phyloP scores from a whole-genome alignment of 2,329 filamentous ascomycete genomes.

The Hymenoscyphus repandus region DNA sequence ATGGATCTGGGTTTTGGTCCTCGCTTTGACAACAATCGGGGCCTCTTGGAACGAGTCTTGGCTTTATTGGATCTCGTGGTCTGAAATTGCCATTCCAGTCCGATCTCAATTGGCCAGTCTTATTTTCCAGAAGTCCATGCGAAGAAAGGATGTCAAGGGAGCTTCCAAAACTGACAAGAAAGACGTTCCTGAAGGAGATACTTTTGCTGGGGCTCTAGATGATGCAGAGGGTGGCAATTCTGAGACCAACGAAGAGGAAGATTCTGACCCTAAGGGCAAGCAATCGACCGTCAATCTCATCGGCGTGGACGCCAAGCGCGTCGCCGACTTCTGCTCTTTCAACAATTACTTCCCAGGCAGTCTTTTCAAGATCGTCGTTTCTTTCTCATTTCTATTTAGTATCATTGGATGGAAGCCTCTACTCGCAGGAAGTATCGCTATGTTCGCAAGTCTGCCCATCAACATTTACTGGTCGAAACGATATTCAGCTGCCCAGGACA shows the following conservation, averaged over 20 bases:
- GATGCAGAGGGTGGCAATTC: constrained; percentile 30
- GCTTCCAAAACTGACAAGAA: constrained; percentile 42
- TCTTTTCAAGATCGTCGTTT: constrained; percentile 58
- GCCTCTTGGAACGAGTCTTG: constrained; percentile 51
- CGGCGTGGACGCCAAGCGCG: constrained; percentile 66
- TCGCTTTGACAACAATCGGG: constrained; percentile 54
- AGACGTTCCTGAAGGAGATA: constrained; percentile 19
- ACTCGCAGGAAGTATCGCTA: constrained; percentile 58
- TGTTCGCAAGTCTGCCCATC: constrained; percentile 59
- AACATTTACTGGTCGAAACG: constrained; percentile 63
- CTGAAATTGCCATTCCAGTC: constrained; percentile 59
- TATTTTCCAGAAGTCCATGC: constrained; percentile 72
- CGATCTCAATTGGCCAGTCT: constrained; percentile 65
- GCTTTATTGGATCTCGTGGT: constrained; percentile 62
- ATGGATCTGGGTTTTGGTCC: constrained; percentile 63
- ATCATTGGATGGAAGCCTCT: constrained; percentile 70
- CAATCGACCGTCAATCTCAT: constrained; percentile 75
- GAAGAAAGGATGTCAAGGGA: constrained; percentile 71
- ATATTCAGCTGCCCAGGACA: constrained; percentile 60
- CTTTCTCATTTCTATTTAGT: constrained; percentile 59
- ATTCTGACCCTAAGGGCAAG: constrained; percentile 51
- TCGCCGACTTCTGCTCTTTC: constrained; percentile 63
- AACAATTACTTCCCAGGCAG: constrained; percentile 61
- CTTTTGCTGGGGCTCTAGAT: constrained; percentile 23
- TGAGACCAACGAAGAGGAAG: constrained; percentile 32